Conservation (phyloP, 257 asterid genomes). For the Nicotiana undulata region DNA sequence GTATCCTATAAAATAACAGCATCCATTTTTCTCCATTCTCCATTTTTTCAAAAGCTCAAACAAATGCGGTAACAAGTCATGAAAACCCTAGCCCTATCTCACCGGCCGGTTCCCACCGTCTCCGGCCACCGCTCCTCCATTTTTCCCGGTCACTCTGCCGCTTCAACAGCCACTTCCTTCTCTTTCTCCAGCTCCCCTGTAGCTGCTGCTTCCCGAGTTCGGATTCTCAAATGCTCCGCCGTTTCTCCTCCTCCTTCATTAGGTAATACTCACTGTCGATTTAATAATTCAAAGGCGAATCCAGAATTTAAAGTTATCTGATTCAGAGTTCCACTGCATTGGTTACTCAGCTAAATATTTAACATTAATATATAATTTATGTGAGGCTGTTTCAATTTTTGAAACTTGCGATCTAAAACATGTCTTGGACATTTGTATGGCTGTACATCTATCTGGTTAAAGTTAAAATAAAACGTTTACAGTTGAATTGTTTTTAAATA, state of each 20-base stretch:
- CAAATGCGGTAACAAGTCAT: constrained; percentile 13
- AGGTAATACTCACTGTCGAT: constrained; percentile 18
- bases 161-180: constrained; percentile 22
- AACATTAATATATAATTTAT: too few species aligned
- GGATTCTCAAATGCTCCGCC: constrained; percentile 45
- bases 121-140: constrained; percentile 15
- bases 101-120: constrained; percentile 20
- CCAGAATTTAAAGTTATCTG: not conserved
- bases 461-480: too few species aligned
- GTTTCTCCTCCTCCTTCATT: constrained; percentile 28
- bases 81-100: constrained; percentile 46
- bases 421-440: too few species aligned
- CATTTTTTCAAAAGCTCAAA: not conserved
- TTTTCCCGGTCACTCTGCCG: constrained; percentile 13
- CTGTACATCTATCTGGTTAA: too few species aligned
- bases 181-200: not conserved
- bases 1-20: not conserved
- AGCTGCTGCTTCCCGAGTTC: constrained; percentile 4
- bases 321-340: not conserved
- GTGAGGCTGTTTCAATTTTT: too few species aligned
- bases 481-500: too few species aligned
- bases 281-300: not conserved
- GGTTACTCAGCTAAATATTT: not conserved
- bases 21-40: not conserved
- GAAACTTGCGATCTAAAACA: too few species aligned